Conservation (phyloP, 805 yeast species). For the Sungouiella thailandica region DNA sequence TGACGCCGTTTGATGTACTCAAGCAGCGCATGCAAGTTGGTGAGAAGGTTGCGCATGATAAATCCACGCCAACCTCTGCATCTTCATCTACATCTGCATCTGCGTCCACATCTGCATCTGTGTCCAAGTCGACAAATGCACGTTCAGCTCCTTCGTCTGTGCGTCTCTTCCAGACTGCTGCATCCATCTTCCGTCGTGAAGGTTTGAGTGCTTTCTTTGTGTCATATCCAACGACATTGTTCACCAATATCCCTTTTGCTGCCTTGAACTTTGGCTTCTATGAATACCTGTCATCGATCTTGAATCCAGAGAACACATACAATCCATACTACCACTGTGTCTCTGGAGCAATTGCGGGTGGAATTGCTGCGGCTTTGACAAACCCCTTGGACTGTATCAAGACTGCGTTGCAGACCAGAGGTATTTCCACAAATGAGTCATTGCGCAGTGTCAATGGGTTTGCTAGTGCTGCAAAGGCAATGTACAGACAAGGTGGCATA, state of each 20-base stretch:
- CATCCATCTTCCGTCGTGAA: conserved; percentile 51
- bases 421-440: conserved; percentile 42
- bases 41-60: conserved; percentile 16
- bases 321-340: conserved; percentile 91
- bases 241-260: conserved; percentile 91
- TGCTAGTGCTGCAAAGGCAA: conserved; percentile 61
- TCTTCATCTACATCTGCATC: too few relatives aligned
- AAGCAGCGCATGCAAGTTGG: conserved; percentile 86
- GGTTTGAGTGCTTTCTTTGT: conserved; percentile 81
- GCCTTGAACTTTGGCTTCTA: conserved; percentile 91
- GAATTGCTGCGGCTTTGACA: conserved; percentile 88
- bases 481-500: conserved; percentile 56
- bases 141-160: too few relatives aligned
- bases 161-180: conserved; percentile 34
- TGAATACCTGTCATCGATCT: conserved; percentile 70
- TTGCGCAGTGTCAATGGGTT: conserved; percentile 62
- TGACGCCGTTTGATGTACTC: conserved; percentile 95
- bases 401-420: conserved; percentile 83
- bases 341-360: conserved; percentile 93
- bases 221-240: conserved; percentile 89
- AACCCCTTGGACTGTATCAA: conserved; percentile 93
- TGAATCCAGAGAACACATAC: conserved; percentile 74
- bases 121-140: too few relatives aligned
- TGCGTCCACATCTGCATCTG: too few relatives aligned
- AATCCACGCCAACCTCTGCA: too few relatives aligned